phyloP scores from a whole-genome alignment of 2,329 filamentous ascomycete genomes.

The Verticillium nubilum region DNA sequence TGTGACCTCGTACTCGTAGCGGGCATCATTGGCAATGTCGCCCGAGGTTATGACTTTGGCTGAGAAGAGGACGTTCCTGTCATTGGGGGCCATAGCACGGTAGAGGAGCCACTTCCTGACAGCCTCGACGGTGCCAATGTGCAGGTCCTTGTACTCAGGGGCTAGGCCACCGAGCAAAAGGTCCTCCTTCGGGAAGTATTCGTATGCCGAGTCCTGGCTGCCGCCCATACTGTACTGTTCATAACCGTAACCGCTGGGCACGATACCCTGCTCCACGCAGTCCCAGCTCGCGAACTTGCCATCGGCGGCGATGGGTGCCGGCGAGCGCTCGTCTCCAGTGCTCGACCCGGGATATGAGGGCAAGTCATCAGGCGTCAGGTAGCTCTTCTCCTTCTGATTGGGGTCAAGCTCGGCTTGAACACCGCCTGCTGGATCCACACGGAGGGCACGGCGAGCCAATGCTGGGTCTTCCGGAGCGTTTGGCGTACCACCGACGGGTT shows the following conservation, averaged over 20 bases:
- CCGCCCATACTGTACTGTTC: slow-evolving; percentile 58
- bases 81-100: slow-evolving; percentile 65
- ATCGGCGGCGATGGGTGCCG: slow-evolving; percentile 18
- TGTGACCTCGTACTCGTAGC: slow-evolving; percentile 53
- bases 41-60: slow-evolving; percentile 51
- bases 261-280: slow-evolving; percentile 57
- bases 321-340: slow-evolving; percentile 1
- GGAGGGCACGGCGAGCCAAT: not conserved
- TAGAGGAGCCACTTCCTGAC: slow-evolving; percentile 71
- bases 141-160: slow-evolving; percentile 67
- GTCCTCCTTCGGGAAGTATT: slow-evolving; percentile 64
- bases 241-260: slow-evolving; percentile 33
- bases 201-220: slow-evolving; percentile 64
- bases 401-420: slow-evolving; percentile 7
- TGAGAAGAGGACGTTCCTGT: slow-evolving; percentile 67
- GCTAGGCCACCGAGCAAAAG: slow-evolving; percentile 71
- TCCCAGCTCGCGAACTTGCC: slow-evolving; percentile 32
- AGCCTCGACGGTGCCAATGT: slow-evolving; percentile 61
- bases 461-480: not conserved
- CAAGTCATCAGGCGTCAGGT: not conserved
- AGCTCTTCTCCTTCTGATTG: not conserved
- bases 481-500: not conserved
- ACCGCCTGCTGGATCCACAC: not conserved
- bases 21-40: slow-evolving; percentile 30
- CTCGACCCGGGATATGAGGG: slow-evolving; percentile 1